Evolutionary conservation across 78 protist species (phyloP), one percentile per base, ranked within the genome.

Genomic region (Monosiga brevicollis): DNA sequence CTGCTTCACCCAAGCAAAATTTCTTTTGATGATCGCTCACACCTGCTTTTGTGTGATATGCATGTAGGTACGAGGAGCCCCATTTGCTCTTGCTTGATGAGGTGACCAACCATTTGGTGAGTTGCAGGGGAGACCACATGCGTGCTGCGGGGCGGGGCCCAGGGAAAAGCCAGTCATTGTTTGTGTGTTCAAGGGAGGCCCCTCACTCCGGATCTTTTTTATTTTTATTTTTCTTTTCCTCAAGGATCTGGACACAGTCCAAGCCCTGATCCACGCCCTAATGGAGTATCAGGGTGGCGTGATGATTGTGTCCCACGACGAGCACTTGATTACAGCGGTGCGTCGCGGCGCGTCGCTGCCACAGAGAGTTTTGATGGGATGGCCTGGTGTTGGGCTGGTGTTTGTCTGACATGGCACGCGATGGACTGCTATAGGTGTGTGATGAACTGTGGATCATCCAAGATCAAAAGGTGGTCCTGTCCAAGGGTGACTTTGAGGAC

Each of bases 81-180:
- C 98, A 97, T 85, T 73, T 96, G 73, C 87, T 97, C 79, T 79
- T 97, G 35, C 86, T 97, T 74, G 96, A 94, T 70, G 96, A 97
- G 90, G 98, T 98, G 35, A 95, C 98, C 71, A 96, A 96, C 92
- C 95, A 93, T 73, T 83, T 97, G n/a, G n/a, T n/a, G n/a, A n/a
- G n/a, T n/a, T n/a, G n/a, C n/a, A n/a, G n/a, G n/a, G n/a, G n/a
- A n/a, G n/a, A n/a, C n/a, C n/a, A n/a, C n/a, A n/a, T n/a, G n/a
- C n/a, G n/a, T n/a, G n/a, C n/a, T n/a, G n/a, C n/a, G n/a, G n/a
- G n/a, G n/a, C n/a, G n/a, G n/a, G n/a, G n/a, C n/a, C n/a, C n/a
- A n/a, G n/a, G n/a, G n/a, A n/a, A n/a, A n/a, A n/a, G n/a, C n/a
- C n/a, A n/a, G n/a, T n/a, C n/a, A n/a, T n/a, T n/a, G n/a, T n/a